Evolutionary conservation across 495 filamentous ascomycete species (phyloP).

Genomic region (Penicillium egyptiacum): DNA sequence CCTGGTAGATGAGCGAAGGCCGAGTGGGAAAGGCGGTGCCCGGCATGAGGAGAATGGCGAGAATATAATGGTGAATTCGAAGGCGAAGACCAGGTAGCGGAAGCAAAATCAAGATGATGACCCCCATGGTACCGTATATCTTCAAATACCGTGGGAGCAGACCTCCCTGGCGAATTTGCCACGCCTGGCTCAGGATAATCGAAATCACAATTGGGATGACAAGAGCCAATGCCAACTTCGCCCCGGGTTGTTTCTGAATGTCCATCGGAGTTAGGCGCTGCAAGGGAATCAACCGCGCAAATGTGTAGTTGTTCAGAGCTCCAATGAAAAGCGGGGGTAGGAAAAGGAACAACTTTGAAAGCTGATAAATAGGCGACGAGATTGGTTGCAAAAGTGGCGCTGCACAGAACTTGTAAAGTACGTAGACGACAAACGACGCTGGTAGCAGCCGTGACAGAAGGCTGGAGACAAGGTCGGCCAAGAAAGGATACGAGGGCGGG

Average conservation of each 20-base stretch:
- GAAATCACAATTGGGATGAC: conserved; percentile 61
- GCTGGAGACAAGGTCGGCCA: conserved; percentile 63
- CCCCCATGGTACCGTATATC: conserved; percentile 65
- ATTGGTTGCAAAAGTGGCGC: conserved; percentile 55
- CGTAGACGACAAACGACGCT: conserved; percentile 70
- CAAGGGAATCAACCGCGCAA: conserved; percentile 77
- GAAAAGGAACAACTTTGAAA: conserved; percentile 74
- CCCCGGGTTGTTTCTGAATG: conserved; percentile 73
- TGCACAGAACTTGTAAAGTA: conserved; percentile 70
- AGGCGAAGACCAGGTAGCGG: conserved; percentile 79
- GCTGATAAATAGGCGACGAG: conserved; percentile 55
- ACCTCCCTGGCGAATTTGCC: conserved; percentile 71
- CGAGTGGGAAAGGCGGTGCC: conserved; percentile 83
- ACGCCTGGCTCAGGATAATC: conserved; percentile 67
- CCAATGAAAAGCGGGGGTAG: conserved; percentile 76
- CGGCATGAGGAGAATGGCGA: conserved; percentile 79
- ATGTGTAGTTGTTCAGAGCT: conserved; percentile 78
- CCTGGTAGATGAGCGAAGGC: conserved; percentile 76
- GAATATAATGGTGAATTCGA: conserved; percentile 92
- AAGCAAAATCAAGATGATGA: conserved; percentile 61
- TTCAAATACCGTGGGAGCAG: conserved; percentile 67
- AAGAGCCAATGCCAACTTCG: conserved; percentile 65
- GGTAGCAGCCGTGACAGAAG: conserved; percentile 74
- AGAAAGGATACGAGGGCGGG: conserved; percentile 57
- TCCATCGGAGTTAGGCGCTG: conserved; percentile 74